Percentiles rank a stretch among this genome's conserved stretches.
phyloP scores from a whole-genome alignment of 2,329 filamentous ascomycete genomes.

The Fusarium avenaceum region DNA sequence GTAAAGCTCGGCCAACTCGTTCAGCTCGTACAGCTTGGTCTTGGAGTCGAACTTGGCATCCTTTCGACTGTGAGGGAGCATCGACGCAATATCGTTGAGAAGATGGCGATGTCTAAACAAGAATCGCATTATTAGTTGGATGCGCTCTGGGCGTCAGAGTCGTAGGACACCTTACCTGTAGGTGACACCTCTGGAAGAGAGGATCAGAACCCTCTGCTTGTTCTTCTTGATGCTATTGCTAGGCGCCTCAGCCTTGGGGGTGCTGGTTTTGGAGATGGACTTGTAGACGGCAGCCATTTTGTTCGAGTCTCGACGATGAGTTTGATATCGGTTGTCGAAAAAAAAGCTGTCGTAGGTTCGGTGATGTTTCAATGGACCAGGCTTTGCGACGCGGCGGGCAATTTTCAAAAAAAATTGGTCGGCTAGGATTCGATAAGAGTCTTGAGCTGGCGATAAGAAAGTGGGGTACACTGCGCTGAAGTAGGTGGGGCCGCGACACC shows the following conservation, averaged over 20 bases:
- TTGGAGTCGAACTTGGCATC: slow-evolving; percentile 98
- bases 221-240: slow-evolving; percentile 70
- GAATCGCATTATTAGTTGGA: slow-evolving; percentile 31
- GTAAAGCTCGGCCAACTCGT: slow-evolving; percentile 81
- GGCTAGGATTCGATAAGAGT: slow-evolving; percentile 52
- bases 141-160: slow-evolving; percentile 21
- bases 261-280: slow-evolving; percentile 73
- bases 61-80: slow-evolving; percentile 93
- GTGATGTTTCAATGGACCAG: slow-evolving; percentile 25
- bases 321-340: slow-evolving; percentile 11
- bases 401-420: slow-evolving; percentile 50
- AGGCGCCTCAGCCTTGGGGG: slow-evolving; percentile 63
- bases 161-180: slow-evolving; percentile 71
- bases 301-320: slow-evolving; percentile 26
- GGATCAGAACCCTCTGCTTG: slow-evolving; percentile 84
- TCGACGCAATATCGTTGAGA: slow-evolving; percentile 86
- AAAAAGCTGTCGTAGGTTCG: slow-evolving; percentile 35
- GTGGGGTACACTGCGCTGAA: slow-evolving; percentile 15
- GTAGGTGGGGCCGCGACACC: slow-evolving; percentile 43
- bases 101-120: slow-evolving; percentile 85
- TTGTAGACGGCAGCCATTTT: slow-evolving; percentile 80
- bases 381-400: slow-evolving; percentile 44
- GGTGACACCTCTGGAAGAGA: slow-evolving; percentile 93
- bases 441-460: slow-evolving; percentile 46
- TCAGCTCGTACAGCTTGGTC: slow-evolving; percentile 85